These are phyloP conservation scores for Trichoderma polysporum DNA, from an alignment of 2,329 filamentous ascomycete genomes.

Conservation along the genomic window DNA sequence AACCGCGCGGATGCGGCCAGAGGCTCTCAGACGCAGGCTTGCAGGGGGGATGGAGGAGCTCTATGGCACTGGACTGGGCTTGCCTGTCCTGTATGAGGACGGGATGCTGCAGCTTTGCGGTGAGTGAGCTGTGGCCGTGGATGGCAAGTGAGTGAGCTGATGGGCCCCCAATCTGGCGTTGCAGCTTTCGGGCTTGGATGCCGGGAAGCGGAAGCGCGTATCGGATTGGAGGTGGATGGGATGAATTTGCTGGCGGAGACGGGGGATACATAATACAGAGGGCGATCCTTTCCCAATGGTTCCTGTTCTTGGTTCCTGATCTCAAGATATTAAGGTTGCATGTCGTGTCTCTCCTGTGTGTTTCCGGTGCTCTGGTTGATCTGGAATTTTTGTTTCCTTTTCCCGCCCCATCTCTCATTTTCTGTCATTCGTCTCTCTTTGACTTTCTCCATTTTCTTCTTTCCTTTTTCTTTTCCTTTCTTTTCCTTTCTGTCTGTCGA, in stretches of 20 bases:
- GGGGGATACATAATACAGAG: constrained; percentile 17
- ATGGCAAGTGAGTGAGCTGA: neutral
- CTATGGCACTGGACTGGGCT: too few species aligned
- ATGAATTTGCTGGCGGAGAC: neutral
- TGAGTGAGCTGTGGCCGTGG: too few species aligned
- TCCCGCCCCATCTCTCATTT: constrained; percentile 19
- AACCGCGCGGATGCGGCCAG: constrained; percentile 12
- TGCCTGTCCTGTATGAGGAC: too few species aligned
- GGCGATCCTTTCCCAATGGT: constrained; percentile 23
- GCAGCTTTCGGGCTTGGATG: neutral
- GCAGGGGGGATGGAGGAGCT: neutral
- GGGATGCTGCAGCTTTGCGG: neutral
- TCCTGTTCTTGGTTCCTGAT: constrained; percentile 17
- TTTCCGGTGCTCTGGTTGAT: constrained; percentile 20
- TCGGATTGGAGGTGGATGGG: neutral
- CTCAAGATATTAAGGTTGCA: constrained; percentile 16
- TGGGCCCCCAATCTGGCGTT: neutral
- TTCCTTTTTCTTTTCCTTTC: constrained; percentile 16
- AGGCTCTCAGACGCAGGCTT: neutral
- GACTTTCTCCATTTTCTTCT: constrained; percentile 22
- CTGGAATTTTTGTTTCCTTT: constrained; percentile 14
- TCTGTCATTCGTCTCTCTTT: constrained; percentile 24
- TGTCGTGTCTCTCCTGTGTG: constrained; percentile 22
- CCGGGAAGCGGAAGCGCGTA: neutral
- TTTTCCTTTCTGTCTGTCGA: constrained; percentile 12